Percentiles rank a stretch among this genome's conserved stretches.
Evolutionary conservation across 2,329 filamentous ascomycete genomes (phyloP).

Genomic region (Clonostachys chloroleuca): DNA sequence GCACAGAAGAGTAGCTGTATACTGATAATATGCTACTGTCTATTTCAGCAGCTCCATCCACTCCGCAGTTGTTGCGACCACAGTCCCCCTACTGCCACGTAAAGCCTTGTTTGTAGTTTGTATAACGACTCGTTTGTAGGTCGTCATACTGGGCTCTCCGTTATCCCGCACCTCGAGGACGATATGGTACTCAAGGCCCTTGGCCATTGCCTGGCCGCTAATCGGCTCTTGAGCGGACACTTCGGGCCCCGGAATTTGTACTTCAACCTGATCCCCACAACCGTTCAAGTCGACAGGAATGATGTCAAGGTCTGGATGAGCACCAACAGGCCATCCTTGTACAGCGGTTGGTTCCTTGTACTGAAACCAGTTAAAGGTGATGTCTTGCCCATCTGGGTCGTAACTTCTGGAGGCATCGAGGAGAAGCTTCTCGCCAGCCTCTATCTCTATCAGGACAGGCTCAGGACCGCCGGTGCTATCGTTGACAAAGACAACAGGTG

Average conservation of each 20-base stretch:
- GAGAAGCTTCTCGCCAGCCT: constrained; percentile 28
- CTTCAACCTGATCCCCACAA: constrained; percentile 23
- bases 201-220: constrained; percentile 4
- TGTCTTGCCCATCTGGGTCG: constrained; percentile 34
- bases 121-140: constrained; percentile 37
- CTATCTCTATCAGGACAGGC: constrained; percentile 30
- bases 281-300: no score
- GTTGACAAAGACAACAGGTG: constrained; percentile 36
- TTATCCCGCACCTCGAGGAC: constrained; percentile 42
- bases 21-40: no score
- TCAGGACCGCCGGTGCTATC: constrained; percentile 26
- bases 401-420: constrained; percentile 38
- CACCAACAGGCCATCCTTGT: constrained; percentile 29
- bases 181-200: constrained; percentile 39
- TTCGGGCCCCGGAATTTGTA: constrained; percentile 30
- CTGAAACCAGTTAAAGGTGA: constrained; percentile 45
- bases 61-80: background rate
- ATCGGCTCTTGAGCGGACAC: constrained; percentile 26
- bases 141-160: constrained; percentile 35
- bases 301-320: constrained; percentile 12
- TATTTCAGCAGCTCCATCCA: no score
- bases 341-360: constrained; percentile 30
- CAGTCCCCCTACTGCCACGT: constrained; percentile 8
- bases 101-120: constrained; percentile 21
- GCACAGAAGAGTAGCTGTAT: no score